These are phyloP conservation scores for Neurospora pannonica DNA, from an alignment of 495 filamentous ascomycete genomes.

Conservation along the genomic window DNA sequence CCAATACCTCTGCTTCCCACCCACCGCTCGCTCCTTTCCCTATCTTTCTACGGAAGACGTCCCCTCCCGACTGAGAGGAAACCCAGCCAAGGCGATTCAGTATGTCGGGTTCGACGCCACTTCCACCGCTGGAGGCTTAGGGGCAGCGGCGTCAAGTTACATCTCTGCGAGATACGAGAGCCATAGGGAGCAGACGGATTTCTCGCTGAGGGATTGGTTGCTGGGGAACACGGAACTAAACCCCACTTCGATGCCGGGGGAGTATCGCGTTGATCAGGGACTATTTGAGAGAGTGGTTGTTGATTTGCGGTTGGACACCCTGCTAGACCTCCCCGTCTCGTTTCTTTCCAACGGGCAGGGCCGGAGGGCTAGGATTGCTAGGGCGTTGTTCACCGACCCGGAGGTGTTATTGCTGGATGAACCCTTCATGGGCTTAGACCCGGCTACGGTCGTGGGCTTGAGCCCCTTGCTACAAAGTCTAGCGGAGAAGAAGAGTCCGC, in stretches of 20 bases:
- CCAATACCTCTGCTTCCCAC: conserved; percentile 61
- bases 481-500: conserved; percentile 52
- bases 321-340: conserved; percentile 71
- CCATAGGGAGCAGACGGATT: conserved; percentile 74
- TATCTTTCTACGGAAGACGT: conserved; percentile 60
- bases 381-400: conserved; percentile 66
- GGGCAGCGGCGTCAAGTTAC: conserved; percentile 55
- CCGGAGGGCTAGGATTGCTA: conserved; percentile 75
- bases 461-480: conserved; percentile 59
- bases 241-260: conserved; percentile 32
- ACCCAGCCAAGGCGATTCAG: conserved; percentile 56
- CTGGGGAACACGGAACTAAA: conserved; percentile 71
- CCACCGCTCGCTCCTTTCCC: conserved; percentile 62
- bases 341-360: conserved; percentile 92
- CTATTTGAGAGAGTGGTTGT: conserved; percentile 50
- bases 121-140: conserved; percentile 24
- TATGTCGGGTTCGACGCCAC: conserved; percentile 76
- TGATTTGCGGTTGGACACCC: conserved; percentile 52
- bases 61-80: conserved; percentile 37
- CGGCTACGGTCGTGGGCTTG: conserved; percentile 58
- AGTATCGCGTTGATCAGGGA: conserved; percentile 30
- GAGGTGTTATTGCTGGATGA: conserved; percentile 84
- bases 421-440: conserved; percentile 95
- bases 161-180: conserved; percentile 91
- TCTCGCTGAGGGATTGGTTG: conserved; percentile 70